Evolutionary conservation across 805 yeast species (phyloP), one percentile per base, ranked within the genome.

Genomic region (Dipodascus geniculatus): DNA sequence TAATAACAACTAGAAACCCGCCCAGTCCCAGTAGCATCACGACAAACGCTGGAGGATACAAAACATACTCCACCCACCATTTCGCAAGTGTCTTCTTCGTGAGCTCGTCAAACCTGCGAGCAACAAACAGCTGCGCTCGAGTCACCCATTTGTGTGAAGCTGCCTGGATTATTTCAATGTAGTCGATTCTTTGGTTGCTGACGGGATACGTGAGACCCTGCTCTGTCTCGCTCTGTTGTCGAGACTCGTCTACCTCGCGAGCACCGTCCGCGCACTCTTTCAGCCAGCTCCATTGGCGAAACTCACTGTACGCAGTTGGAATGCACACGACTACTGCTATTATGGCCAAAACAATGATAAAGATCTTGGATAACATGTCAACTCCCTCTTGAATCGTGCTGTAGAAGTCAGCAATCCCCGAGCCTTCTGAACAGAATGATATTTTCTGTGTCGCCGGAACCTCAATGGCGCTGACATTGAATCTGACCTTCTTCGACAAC

Each of bases 1-100:
- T 62, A 0, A 74, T 52, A 17, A 82, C 77, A 0, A 80, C 65
- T 0, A 78, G 11, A 0, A 85, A 53, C 0, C 93, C 93, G 16
- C 77, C 68, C 0, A 82, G 3, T 0, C 84, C 85, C 0, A 87
- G 57, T 1, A 76, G 65, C 1, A 87, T 62, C 0, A 82, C 60
- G 0, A 75, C 60, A 0, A 76, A 54, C 0, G 90, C 77, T 11
- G 78, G 72, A 1, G 74, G 68, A 1, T 88, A 77, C 1, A 79
- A 64, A n/a, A 75, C 58, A 63, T 83, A 82, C 48, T 70, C 71
- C 0, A 77, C 52, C 16, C 72, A 53, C 85, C 85, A 81, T 47
- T 69, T 64, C 1, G 58, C 55, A 28, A 64, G 56, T 2, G 54
- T 58, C 6, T 56, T 50, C 24, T 49, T 42, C 23, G 48, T 23